Evolutionary conservation across 2,329 filamentous ascomycete genomes (phyloP), one percentile per base, ranked within the genome.

Genomic region (Arthrobotrys pseudoclavata): DNA sequence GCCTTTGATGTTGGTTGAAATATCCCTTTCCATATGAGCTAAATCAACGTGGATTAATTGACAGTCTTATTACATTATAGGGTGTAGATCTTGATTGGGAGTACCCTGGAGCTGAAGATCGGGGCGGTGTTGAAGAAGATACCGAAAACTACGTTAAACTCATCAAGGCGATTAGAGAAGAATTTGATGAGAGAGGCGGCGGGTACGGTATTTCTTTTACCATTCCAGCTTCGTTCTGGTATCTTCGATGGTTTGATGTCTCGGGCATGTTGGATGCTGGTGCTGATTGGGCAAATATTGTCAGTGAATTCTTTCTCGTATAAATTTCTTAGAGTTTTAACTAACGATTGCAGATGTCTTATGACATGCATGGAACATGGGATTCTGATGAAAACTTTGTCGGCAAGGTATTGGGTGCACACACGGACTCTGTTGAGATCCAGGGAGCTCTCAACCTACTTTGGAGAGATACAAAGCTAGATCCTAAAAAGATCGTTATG

Each of bases 91-190:
- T 69, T 7, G 70, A 78, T 55, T 74, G 85, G 86, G 84, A 85
- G 52, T 84, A 84, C 57, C 82, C 82, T 2, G 64, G 64, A 0
- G 84, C 85, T 2, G 81, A 83, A n/a, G 84, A 85, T 31, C 82
- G 85, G 4, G 80, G 80, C 4, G 86, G 86, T 0, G 76, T 68
- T 0, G 26, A 80, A 0, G 82, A 81, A 1, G 86, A 87, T 48
- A 82, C 76, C 34, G 75, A 69, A 0, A 84, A 85, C 69, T 83
- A 82, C 42, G 80, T 81, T 3, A 63, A n/a, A 0, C 76, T 83
- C 4, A 37, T 66, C 4, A 67, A 48, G 34, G 69, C 66, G 31
- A 83, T 86, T 81, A 76, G 82, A 0, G 80, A 80, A 0, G 82
- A 82, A 0, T 85, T 83, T 69, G 84, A 70, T 34, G 20, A 34